Percentiles rank a stretch among this genome's conserved stretches.
These are phyloP conservation scores for Ichthyophthirius multifiliis DNA, from an alignment of 169 alveolate species.

Conservation along the genomic window DNA sequence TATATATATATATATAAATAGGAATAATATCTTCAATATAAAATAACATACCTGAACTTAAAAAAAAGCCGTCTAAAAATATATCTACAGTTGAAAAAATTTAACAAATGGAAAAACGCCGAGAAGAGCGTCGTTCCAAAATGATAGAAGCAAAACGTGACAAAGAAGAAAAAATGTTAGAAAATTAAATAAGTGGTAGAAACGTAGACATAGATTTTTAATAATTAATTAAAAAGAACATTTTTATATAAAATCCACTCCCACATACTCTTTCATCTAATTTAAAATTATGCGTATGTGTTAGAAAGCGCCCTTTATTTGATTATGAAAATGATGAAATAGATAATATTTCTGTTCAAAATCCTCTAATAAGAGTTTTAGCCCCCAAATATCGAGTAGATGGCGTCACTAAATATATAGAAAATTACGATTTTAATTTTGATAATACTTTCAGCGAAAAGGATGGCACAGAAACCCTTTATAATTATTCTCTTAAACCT, in stretches of 20 bases:
- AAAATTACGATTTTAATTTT: constrained; percentile 57
- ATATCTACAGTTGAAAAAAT: constrained; percentile 75
- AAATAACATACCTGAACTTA: too few species aligned
- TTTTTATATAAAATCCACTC: constrained; percentile 22
- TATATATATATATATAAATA: too few species aligned
- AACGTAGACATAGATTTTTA: constrained; percentile 75
- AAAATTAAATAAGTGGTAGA: constrained; percentile 62
- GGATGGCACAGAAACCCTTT: constrained; percentile 51
- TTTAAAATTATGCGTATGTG: constrained; percentile 72
- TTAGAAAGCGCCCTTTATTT: constrained; percentile 80
- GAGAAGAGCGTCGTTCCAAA: constrained; percentile 75
- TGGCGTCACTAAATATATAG: constrained; percentile 85
- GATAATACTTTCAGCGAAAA: constrained; percentile 63
- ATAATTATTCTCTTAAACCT: constrained; percentile 57
- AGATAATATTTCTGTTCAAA: constrained; percentile 66
- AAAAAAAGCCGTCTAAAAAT: too few species aligned
- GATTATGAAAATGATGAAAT: constrained; percentile 79
- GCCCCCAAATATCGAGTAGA: constrained; percentile 87
- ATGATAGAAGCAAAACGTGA: constrained; percentile 71
- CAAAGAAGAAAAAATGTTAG: constrained; percentile 58
- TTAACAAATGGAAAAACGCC: constrained; percentile 57
- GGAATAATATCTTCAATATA: too few species aligned
- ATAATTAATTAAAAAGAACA: constrained; percentile 45
- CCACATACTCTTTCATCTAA: constrained; percentile 50
- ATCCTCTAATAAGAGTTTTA: constrained; percentile 80